Conservation (phyloP, 116 monocot species). For the Zostera marina region DNA sequence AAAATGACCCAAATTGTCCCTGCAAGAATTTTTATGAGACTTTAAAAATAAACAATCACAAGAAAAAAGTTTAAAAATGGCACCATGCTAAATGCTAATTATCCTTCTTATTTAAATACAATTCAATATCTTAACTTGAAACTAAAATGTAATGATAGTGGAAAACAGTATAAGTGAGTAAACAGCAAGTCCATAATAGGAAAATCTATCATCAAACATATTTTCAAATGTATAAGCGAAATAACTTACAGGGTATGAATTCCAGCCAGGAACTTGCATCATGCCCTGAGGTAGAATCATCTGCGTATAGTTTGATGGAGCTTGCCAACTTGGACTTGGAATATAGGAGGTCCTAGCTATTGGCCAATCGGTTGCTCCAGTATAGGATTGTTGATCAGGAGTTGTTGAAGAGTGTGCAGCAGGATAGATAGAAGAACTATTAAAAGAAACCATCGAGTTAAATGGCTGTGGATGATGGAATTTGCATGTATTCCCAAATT, state of each 20-base stretch:
- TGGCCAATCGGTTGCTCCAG: slow-evolving; percentile 4
- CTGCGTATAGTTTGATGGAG: slow-evolving; percentile 68
- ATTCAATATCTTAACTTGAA: too few species aligned
- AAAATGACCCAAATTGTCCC: slow-evolving; percentile 54
- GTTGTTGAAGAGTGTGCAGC: slow-evolving; percentile 33
- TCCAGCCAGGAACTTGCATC: slow-evolving; percentile 80
- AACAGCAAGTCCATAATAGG: not conserved
- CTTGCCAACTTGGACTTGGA: slow-evolving; percentile 66
- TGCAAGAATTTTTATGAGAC: slow-evolving; percentile 8
- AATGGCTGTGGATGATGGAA: slow-evolving; percentile 91
- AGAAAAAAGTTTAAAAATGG: too few species aligned
- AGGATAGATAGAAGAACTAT: slow-evolving; percentile 68
- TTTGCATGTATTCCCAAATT: slow-evolving; percentile 91
- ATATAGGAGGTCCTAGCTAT: slow-evolving; percentile 65
- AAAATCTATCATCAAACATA: too few species aligned
- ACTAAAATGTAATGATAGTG: too few species aligned
- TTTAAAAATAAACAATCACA: not conserved
- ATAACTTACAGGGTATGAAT: slow-evolving; percentile 62
- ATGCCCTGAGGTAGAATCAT: slow-evolving; percentile 78
- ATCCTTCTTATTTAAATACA: too few species aligned
- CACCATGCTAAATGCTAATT: too few species aligned
- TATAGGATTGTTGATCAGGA: not conserved
- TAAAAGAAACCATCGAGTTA: slow-evolving; percentile 38
- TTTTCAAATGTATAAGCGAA: not conserved
- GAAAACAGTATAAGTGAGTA: not conserved